These are phyloP conservation scores for Tausonia pullulans DNA, from an alignment of 1,284 basidiomycete species.

Conservation along the genomic window DNA sequence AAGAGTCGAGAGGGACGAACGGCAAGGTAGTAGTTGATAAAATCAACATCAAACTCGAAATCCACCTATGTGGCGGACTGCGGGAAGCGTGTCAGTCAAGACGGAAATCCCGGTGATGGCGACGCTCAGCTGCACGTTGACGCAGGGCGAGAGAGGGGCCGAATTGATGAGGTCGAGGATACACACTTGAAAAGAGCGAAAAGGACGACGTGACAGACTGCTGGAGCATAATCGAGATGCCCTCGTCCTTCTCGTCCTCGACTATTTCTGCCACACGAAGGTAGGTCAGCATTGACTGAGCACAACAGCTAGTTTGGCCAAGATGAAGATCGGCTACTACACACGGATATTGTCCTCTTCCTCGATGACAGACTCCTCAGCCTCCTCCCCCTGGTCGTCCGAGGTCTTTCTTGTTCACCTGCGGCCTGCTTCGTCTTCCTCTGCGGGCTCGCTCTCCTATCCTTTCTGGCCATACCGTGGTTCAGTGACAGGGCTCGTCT, in stretches of 20 bases:
- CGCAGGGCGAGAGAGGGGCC: conserved; percentile 57
- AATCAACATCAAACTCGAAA: conserved; percentile 12
- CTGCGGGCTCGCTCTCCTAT: conserved; percentile 33
- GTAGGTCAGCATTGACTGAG: neutral
- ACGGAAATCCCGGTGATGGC: neutral
- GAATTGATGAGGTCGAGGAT: conserved; percentile 95
- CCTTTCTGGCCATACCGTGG: conserved; percentile 20
- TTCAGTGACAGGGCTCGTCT: conserved; percentile 14
- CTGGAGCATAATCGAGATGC: conserved; percentile 74
- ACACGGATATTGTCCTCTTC: conserved; percentile 38
- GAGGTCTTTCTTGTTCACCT: conserved; percentile 26
- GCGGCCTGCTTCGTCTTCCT: conserved; percentile 44
- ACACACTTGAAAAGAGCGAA: conserved; percentile 68
- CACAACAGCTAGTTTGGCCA: neutral
- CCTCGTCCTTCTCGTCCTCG: conserved; percentile 29
- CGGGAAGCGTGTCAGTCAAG: neutral
- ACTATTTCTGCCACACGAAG: conserved; percentile 6
- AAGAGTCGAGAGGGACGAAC: neutral
- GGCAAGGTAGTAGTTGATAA: conserved; percentile 16
- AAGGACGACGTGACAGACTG: conserved; percentile 89
- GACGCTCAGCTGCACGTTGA: conserved; percentile 66
- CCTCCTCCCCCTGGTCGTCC: conserved; percentile 34
- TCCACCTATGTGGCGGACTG: neutral
- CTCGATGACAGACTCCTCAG: conserved; percentile 35
- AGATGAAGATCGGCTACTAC: conserved; percentile 5